These are phyloP conservation scores for Orbilia oligospora DNA, from an alignment of 2,329 filamentous ascomycete genomes.

Conservation along the genomic window DNA sequence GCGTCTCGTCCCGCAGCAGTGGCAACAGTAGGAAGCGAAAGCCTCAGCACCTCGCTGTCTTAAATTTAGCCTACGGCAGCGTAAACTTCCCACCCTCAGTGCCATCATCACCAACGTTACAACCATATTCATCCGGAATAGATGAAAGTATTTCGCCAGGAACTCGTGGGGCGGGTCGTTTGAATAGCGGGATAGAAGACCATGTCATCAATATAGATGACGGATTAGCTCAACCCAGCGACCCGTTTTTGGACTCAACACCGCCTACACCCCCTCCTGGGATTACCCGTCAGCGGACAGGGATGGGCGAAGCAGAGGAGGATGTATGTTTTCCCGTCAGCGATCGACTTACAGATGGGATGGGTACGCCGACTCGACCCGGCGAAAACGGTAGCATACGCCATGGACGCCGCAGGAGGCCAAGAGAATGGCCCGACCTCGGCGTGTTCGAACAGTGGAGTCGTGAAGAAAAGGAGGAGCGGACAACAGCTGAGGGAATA, in stretches of 20 bases:
- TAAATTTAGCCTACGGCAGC: constrained; percentile 66
- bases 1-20: constrained; percentile 69
- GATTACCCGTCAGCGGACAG: constrained; percentile 73
- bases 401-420: constrained; percentile 70
- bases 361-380: constrained; percentile 71
- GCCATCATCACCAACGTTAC: constrained; percentile 74
- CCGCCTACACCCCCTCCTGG: constrained; percentile 67
- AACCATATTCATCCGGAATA: constrained; percentile 64
- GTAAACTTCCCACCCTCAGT: constrained; percentile 79
- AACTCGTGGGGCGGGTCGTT: constrained; percentile 12
- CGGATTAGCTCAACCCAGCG: constrained; percentile 62
- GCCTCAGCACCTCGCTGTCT: constrained; percentile 17
- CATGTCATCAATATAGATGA: constrained; percentile 71
- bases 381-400: constrained; percentile 63
- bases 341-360: constrained; percentile 83
- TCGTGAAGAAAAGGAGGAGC: constrained; percentile 87
- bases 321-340: constrained; percentile 94
- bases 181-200: constrained; percentile 66
- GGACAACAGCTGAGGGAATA: constrained; percentile 73
- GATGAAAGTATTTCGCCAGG: constrained; percentile 44
- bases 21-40: constrained; percentile 61
- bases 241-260: constrained; percentile 65
- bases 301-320: constrained; percentile 77
- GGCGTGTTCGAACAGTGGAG: constrained; percentile 89
- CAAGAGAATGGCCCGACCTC: constrained; percentile 87